Percentiles rank a stretch among this genome's conserved stretches.
These are phyloP conservation scores for Diaporthe citri DNA, from an alignment of 2,329 filamentous ascomycete genomes.

Conservation along the genomic window DNA sequence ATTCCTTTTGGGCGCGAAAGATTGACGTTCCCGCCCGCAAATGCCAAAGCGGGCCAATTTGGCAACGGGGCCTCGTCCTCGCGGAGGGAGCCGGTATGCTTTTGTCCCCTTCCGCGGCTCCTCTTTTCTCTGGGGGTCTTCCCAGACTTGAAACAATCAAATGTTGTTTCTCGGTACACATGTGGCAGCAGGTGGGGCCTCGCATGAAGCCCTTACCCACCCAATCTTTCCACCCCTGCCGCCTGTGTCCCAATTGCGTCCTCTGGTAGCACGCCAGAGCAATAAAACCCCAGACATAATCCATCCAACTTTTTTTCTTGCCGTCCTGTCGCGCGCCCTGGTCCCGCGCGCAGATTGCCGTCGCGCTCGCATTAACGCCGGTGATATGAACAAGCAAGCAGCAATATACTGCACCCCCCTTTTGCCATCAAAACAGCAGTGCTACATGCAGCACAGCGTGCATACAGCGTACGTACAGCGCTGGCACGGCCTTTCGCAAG, in stretches of 20 bases:
- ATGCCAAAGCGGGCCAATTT: slow-evolving; percentile 19
- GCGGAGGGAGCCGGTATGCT: slow-evolving; percentile 25
- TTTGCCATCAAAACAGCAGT: slow-evolving; percentile 21
- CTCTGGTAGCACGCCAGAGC: neutral
- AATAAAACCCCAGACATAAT: slow-evolving; percentile 17
- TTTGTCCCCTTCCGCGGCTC: slow-evolving; percentile 32
- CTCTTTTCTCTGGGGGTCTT: slow-evolving; percentile 29
- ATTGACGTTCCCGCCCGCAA: slow-evolving; percentile 14
- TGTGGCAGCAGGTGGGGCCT: slow-evolving; percentile 33
- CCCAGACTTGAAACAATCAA: slow-evolving; percentile 37
- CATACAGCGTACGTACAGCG: too few relatives aligned
- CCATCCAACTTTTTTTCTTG: slow-evolving; percentile 6
- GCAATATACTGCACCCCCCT: slow-evolving; percentile 16
- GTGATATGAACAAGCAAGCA: neutral
- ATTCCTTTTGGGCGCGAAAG: neutral
- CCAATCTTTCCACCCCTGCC: slow-evolving; percentile 5
- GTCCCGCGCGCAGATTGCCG: slow-evolving; percentile 21
- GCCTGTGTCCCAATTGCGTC: neutral
- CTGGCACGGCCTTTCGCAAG: neutral
- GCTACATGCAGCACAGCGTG: neutral
- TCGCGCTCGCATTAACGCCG: slow-evolving; percentile 24
- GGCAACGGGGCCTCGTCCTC: neutral
- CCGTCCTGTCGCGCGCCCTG: neutral
- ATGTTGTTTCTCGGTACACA: slow-evolving; percentile 36
- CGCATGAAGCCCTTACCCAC: slow-evolving; percentile 32